phyloP scores from a whole-genome alignment of 2,329 filamentous ascomycete species.

The Microsporum canis region DNA sequence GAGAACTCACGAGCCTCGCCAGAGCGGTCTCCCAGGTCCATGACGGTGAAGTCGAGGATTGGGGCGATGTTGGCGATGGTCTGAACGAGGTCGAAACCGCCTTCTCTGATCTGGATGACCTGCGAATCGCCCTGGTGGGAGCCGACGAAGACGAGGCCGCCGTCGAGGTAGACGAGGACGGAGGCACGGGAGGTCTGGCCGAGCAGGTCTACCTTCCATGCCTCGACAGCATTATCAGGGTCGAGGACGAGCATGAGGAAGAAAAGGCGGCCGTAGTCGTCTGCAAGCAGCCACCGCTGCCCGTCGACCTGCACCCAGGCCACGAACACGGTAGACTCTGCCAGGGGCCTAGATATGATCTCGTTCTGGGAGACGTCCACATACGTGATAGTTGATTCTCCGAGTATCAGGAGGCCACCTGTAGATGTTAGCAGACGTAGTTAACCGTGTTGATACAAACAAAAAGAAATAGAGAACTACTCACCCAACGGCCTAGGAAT shows the following conservation, averaged over 20 bases:
- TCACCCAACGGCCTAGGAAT: conserved; percentile 45
- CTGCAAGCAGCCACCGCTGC: conserved; percentile 73
- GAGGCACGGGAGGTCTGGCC: conserved; percentile 63
- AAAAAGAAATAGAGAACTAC: background rate
- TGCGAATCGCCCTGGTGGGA: conserved; percentile 92
- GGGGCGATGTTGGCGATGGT: conserved; percentile 76
- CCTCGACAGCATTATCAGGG: conserved; percentile 53
- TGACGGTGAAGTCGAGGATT: conserved; percentile 84
- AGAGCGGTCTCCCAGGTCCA: conserved; percentile 85
- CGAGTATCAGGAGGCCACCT: conserved; percentile 58
- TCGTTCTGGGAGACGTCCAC: conserved; percentile 65
- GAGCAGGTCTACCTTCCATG: conserved; percentile 59
- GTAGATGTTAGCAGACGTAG: background rate
- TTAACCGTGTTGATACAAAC: background rate
- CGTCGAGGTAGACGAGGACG: conserved; percentile 60
- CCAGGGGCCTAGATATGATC: conserved; percentile 52
- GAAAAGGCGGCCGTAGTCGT: conserved; percentile 80
- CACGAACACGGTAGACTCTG: conserved; percentile 75
- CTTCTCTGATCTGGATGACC: conserved; percentile 53
- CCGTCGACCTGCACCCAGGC: conserved; percentile 79
- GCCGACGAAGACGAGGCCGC: conserved; percentile 65
- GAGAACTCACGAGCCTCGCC: conserved; percentile 82
- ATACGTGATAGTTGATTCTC: conserved; percentile 73
- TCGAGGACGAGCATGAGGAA: conserved; percentile 66
- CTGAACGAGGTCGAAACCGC: conserved; percentile 58